phyloP scores from a whole-genome alignment of 2,329 filamentous ascomycete genomes.

The Trichoderma harzianum region DNA sequence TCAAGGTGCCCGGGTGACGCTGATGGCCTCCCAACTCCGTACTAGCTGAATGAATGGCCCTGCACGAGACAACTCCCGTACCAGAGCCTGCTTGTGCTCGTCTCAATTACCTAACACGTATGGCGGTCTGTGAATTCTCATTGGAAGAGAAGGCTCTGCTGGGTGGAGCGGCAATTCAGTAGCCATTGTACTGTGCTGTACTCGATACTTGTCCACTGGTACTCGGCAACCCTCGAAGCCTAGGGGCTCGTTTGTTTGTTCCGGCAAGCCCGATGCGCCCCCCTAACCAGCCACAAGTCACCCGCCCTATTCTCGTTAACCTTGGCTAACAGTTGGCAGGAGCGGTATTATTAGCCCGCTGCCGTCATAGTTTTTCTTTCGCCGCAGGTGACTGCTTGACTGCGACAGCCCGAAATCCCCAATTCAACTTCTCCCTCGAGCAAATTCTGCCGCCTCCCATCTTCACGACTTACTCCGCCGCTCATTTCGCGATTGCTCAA shows the following conservation, averaged over 20 bases:
- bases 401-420: background rate
- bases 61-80: background rate
- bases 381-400: background rate
- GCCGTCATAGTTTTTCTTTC: background rate
- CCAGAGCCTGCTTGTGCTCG: background rate
- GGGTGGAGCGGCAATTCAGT: background rate
- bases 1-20: background rate
- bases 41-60: background rate
- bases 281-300: background rate
- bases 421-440: background rate
- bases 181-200: background rate
- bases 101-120: background rate
- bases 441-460: background rate
- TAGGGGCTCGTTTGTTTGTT: background rate
- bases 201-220: no score
- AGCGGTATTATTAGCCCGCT: background rate
- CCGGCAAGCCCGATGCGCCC: background rate
- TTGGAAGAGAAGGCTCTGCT: background rate
- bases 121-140: background rate
- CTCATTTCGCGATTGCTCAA: conserved; percentile 39
- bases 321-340: background rate
- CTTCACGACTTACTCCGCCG: conserved; percentile 46
- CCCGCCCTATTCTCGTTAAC: background rate
- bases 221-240: background rate
- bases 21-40: background rate